Evolutionary conservation across 1,139 yeast genomes (phyloP), one percentile per base, ranked within the genome.

Genomic region (Kluyveromyces marxianus): DNA sequence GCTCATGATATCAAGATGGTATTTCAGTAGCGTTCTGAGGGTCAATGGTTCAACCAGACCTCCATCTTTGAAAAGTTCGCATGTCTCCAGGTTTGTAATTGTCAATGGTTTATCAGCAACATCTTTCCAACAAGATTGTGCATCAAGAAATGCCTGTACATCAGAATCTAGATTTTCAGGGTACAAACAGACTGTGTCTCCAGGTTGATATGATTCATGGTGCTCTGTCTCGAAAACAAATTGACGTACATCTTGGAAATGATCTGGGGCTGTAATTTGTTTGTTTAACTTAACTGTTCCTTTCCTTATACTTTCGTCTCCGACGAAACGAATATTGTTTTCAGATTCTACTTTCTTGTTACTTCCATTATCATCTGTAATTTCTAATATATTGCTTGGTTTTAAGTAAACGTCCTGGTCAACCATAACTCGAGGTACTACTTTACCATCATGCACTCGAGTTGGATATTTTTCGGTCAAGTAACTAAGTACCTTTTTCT

Each of bases 241-340:
- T 48, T 77, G 80, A 36, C 96, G 72, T 1, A 92, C 95, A 59
- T 94, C 98, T 63, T 92, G 97, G 65, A 87, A 89, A 67, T 94
- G 97, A 46, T 78, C 82, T 0, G 54, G 49, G 0, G 77, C 64
- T 0, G 97, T 90, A 10, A 90, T 67, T 48, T 96, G 67, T 0
- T 64, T 54, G 58, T 87, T 87, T 3, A 52, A 44, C 0, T 54
- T 46, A 8, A 86, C 70, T 5, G 54, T 66, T 0, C 83, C 92
- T 8, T 51, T 44, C 29, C 54, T 55, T 5, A 69, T 55, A 5
- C 51, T 48, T 0, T 50, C 49, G 44, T 61, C 61, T 7, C 56
- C 57, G 2, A 32, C 28, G 43, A 59, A 59, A 7, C 41, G 25
- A 10, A 48, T 34, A 7, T 26, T 21, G 10, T 42, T 37, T 35